phyloP scores from a whole-genome alignment of 768 basidiomycete species.

The Crepidotus variabilis region DNA sequence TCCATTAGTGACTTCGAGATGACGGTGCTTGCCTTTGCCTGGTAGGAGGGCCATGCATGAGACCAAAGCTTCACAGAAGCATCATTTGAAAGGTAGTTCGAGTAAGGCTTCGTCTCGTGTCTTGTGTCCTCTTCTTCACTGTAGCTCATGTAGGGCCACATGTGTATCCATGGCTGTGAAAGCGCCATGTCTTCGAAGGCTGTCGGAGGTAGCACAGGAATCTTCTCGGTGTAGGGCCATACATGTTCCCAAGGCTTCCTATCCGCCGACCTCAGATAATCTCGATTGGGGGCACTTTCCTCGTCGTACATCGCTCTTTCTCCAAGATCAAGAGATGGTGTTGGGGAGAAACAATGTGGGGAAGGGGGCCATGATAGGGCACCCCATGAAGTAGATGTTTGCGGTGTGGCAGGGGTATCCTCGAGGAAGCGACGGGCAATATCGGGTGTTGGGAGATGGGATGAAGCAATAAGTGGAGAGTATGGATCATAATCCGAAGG shows the following conservation, averaged over 20 bases:
- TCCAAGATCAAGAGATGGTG: slow-evolving; percentile 17
- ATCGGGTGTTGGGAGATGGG: slow-evolving; percentile 53
- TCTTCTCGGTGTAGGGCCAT: slow-evolving; percentile 18
- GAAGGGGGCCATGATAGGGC: slow-evolving; percentile 26
- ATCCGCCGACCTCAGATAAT: background rate
- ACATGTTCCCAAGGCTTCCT: slow-evolving; percentile 17
- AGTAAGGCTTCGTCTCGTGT: too few species aligned
- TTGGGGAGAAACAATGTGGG: slow-evolving; percentile 15
- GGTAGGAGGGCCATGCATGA: too few species aligned
- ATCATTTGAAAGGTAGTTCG: too few species aligned
- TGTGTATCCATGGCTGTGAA: too few species aligned
- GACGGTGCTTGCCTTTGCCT: too few species aligned
- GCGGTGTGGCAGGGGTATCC: slow-evolving; percentile 47
- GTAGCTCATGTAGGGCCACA: too few species aligned
- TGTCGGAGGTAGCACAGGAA: too few species aligned
- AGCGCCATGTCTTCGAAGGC: too few species aligned
- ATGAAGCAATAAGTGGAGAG: slow-evolving; percentile 29
- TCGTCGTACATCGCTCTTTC: slow-evolving; percentile 8
- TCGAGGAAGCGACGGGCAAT: slow-evolving; percentile 53
- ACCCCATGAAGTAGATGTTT: slow-evolving; percentile 50
- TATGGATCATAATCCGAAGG: slow-evolving; percentile 45
- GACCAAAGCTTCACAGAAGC: too few species aligned
- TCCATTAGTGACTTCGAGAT: too few species aligned
- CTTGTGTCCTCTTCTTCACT: too few species aligned
- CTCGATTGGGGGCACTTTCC: background rate